Evolutionary conservation across 352 stramenopile species (phyloP).

Genomic region (Aphanomyces stellatus): DNA sequence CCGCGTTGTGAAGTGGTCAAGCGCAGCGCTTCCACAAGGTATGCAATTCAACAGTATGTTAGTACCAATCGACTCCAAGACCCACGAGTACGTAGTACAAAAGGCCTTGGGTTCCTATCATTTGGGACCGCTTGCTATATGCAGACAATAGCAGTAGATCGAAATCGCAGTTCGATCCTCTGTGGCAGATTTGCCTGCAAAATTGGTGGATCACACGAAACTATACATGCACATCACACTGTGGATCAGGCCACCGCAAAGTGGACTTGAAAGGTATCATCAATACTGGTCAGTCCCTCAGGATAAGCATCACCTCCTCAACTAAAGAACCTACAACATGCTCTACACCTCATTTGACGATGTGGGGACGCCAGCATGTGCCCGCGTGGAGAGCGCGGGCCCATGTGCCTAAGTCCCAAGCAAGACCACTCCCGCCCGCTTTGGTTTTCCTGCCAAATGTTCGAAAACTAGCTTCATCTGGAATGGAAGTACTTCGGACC

Average conservation of each 20-base stretch:
- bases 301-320: slow-evolving; percentile 18
- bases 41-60: slow-evolving; percentile 16
- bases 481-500: slow-evolving; percentile 20
- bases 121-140: slow-evolving; percentile 22
- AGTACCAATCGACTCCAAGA: slow-evolving; percentile 21
- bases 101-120: slow-evolving; percentile 21
- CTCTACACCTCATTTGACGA: not conserved
- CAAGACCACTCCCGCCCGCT: slow-evolving; percentile 6
- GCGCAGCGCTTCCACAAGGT: too few species aligned
- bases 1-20: too few species aligned
- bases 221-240: not conserved
- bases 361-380: slow-evolving; percentile 18
- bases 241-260: slow-evolving; percentile 20
- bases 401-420: slow-evolving; percentile 19
- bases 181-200: slow-evolving; percentile 23
- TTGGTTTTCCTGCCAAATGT: slow-evolving; percentile 21
- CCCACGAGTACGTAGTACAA: too few species aligned
- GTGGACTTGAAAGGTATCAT: slow-evolving; percentile 21
- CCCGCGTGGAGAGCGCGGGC: not conserved
- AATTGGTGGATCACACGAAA: not conserved
- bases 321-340: not conserved
- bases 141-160: slow-evolving; percentile 23
- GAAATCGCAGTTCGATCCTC: slow-evolving; percentile 22
- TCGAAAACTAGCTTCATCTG: slow-evolving; percentile 20
- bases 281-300: slow-evolving; percentile 20